Evolutionary conservation across 768 basidiomycete genomes (phyloP), one percentile per base, ranked within the genome.

Genomic region (Calocera cornea): DNA sequence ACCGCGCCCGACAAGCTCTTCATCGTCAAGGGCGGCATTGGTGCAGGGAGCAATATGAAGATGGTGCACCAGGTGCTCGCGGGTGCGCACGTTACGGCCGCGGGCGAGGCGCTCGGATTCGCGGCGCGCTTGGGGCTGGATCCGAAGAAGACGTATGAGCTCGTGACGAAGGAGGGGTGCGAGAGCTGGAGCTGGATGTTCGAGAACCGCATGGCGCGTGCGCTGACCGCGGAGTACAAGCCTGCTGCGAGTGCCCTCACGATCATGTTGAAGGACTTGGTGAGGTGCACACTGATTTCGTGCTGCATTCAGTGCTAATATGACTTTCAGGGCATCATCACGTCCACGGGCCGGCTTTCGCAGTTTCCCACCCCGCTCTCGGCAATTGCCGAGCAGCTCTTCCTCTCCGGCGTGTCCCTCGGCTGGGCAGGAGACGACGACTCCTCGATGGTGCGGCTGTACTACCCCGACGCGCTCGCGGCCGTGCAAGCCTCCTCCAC

Each of bases 21-120:
- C 54, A 60, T 60, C 54, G 54, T 60, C 54, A 16, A 60, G 22
- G 54, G 54, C 54, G 54, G 54, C 54, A 33, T 60, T 10, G 54
- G 54, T 19, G 54, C 54, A 31, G 54, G 54, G 22, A 60, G 54
- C 54, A 60, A 60, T 33, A 60, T 60, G 54, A 60, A 60, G 54
- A 60, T 60, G 54, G 54, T 60, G 27, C 54, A 60, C 19, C 54
- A 60, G 31, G 54, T 60, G 27, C 54, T 60, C 31, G 54, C 54
- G 31, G 54, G 54, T 8, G 8, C 31, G 16, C 54, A 60, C 27
- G 54, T 60, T 19, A 60, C 54, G 7, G 54, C 14, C 16, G 54
- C 54, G 16, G 2, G 54, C 27, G 54, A 60, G 54, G 54, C 54
- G 27, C 54, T 60, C 2, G 54, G 54, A 27, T 33, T 60, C 2